Base-by-base conservation (phyloP, 2,329 filamentous ascomycete genomes). In the Reticulascus tulasneorum region DNA sequence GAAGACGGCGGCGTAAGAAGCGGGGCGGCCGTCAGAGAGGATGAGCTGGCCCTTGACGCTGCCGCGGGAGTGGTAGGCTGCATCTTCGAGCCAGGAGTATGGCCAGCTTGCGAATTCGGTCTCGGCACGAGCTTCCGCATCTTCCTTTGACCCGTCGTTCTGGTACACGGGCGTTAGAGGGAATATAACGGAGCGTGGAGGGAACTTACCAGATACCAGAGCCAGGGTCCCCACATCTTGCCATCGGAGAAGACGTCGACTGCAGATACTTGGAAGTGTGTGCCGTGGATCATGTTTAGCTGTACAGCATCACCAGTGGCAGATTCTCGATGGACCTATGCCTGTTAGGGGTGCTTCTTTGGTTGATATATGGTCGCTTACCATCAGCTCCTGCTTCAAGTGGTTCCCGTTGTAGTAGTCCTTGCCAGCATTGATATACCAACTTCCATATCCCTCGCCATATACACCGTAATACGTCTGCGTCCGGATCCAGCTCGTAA, bases 261-360 rank as follows among this genome's bases (percentile, higher is more conserved):
- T 26, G 56, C 54, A 1, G 49, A 54, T 5, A 57, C 60, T 44
- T 58, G 55, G 45, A 67, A 69, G 46, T 70, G 66, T 0, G 70
- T 73, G 22, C 71, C 71, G 44, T 75, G 70, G 22, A 75, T 60
- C 65, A 75, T 72, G 49, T 75, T 75, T 23, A 75, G 54, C 41
- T 73, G 67, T 3, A 75, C 70, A 2, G 62, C 60, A 40, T 75
- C 71, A 6, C 71, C 71, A 0, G 69, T 72, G 6, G 55, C 45
- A 4, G 62, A 69, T 46, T 75, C 70, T 6, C 71, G 64, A 41
- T 74, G 71, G 4, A 73, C 36, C 31, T 30, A 18, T 3, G 11
- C n/a, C 12, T 18, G 26, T 41, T 15, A 38, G 30, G 11, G 29
- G 18, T 7, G 23, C 5, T 3, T 4, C 11, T 8, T 19, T 13